These are phyloP conservation scores for Aspergillus hancockii DNA, from an alignment of 495 filamentous ascomycete species.

Conservation along the genomic window DNA sequence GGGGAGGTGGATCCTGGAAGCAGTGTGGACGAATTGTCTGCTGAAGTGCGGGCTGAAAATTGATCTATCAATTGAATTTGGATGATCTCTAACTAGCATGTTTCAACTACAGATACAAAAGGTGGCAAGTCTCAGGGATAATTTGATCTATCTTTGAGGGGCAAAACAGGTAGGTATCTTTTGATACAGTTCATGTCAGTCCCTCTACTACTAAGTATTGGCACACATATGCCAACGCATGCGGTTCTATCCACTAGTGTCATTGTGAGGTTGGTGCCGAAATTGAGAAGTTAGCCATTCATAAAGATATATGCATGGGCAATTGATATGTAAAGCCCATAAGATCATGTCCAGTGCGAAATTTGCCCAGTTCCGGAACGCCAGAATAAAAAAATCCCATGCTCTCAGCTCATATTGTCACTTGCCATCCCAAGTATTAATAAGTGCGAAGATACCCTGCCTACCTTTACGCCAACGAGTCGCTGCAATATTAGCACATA, in stretches of 20 bases:
- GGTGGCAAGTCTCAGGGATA: not conserved
- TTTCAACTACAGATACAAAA: not conserved
- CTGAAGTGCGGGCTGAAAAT: not conserved
- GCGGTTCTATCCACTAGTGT: not conserved
- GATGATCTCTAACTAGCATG: not conserved
- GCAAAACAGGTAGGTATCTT: no score
- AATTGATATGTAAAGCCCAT: not conserved
- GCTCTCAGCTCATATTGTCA: not conserved
- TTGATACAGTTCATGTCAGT: not conserved
- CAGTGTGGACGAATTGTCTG: conserved; percentile 1
- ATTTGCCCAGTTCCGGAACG: conserved; percentile 13
- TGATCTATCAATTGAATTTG: not conserved
- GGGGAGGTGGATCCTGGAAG: conserved; percentile 12
- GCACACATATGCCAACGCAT: not conserved
- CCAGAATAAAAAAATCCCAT: conserved; percentile 2
- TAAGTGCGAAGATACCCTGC: conserved; percentile 15
- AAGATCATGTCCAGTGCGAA: conserved; percentile 2
- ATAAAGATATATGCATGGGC: conserved; percentile 4
- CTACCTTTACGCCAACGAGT: conserved; percentile 6
- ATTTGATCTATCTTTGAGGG: conserved; percentile 2
- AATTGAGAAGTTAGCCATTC: not conserved
- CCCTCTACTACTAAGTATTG: not conserved
- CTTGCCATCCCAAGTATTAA: conserved; percentile 2
- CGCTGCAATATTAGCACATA: not conserved
- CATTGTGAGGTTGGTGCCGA: not conserved